Evolutionary conservation across 1,139 yeast genomes (phyloP), one percentile per base, ranked within the genome.

Genomic region (Suhomyces yuchorum): DNA sequence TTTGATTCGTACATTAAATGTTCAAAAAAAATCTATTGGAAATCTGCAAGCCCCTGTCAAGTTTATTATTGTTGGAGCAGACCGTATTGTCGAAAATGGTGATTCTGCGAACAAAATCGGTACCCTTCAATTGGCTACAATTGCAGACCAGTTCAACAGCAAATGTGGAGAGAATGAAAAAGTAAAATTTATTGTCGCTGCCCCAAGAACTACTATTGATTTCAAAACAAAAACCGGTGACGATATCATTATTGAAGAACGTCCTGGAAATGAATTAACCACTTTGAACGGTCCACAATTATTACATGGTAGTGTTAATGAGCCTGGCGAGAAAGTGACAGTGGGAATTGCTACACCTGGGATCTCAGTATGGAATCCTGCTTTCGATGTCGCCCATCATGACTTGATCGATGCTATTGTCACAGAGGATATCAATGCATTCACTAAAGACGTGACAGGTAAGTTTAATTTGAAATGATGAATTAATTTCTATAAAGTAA

Each of bases 81-180:
- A 93, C 64, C 80, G 99, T 65, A 86, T 93, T 33, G 97, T 92
- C 2, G 73, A 76, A 40, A 87, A 91, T 65, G 99, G 99, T 48
- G 99, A 93, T 62, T 83, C 97, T 22, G 98, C 98, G 1, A 93
- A 93, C 70, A 93, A 93, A 68, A 93, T 93, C 50, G 99, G 99
- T n/a, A 93, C 98, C 0, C 87, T 81, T 67, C 97, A 92, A 68
- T 72, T 93, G 55, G 87, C 97, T 0, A 76, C 91, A 18, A 75
- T 90, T 48, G 76, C 78, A n/a, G 56, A 65, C 39, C 68, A 65
- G 49, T 75, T 74, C 61, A 75, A 75, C 50, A 38, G 52, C 14
- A 46, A 24, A n/a, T 37, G 53, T 7, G 40, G 33, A 8, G 71
- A 71, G 11, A 65, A 70, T 41, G 71, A 74, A 34, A 77, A 75